phyloP scores from a whole-genome alignment of 106 monocot species.

The Triglochin maritima region DNA sequence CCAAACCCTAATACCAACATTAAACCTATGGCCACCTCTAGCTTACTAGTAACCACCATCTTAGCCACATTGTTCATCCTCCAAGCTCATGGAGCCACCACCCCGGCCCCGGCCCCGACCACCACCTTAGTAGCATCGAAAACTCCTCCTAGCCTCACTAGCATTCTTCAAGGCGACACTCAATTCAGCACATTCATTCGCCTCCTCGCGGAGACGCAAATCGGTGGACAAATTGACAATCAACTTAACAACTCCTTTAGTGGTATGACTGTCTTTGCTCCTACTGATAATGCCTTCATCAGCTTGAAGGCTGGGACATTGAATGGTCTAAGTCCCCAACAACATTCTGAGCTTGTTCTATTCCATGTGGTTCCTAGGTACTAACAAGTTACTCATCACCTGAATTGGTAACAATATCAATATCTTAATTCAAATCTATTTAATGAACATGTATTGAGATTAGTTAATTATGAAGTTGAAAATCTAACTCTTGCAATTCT shows the following conservation, averaged over 20 bases:
- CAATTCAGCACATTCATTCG: slow-evolving; percentile 45
- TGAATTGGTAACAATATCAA: background rate
- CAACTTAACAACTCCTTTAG: slow-evolving; percentile 59
- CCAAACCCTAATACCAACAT: background rate
- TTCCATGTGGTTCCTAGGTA: slow-evolving; percentile 60
- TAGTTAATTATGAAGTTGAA: no score
- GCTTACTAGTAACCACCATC: background rate
- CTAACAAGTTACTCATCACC: no score
- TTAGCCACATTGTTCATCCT: slow-evolving; percentile 1
- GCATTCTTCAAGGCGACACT: slow-evolving; percentile 40
- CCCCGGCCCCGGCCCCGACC: background rate
- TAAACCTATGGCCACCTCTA: background rate
- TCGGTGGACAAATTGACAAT: slow-evolving; percentile 30
- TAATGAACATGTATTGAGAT: background rate
- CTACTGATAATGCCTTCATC: slow-evolving; percentile 68
- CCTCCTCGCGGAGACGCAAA: slow-evolving; percentile 47
- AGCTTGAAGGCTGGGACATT: slow-evolving; percentile 63
- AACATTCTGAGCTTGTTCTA: slow-evolving; percentile 41
- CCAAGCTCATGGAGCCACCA: background rate
- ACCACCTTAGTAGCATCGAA: slow-evolving; percentile 14
- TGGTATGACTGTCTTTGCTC: slow-evolving; percentile 78
- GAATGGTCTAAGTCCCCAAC: slow-evolving; percentile 42
- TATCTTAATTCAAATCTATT: background rate
- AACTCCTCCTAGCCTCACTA: slow-evolving; percentile 23
- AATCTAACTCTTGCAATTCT: no score